Base-by-base conservation (phyloP, 768 basidiomycete species). In the Boletus sensibilis region DNA sequence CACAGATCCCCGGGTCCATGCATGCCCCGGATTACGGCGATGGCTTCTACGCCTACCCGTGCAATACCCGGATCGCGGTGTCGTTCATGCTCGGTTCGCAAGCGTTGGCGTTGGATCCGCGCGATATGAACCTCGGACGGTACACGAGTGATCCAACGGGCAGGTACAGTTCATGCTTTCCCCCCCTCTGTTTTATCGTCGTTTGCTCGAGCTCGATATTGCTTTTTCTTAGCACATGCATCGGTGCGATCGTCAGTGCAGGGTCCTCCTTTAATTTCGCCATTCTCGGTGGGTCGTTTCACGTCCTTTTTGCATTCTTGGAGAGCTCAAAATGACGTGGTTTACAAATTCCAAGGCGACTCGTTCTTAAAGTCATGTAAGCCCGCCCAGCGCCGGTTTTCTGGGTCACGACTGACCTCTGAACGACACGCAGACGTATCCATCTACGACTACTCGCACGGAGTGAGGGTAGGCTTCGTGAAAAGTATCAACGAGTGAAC, bases 361-460 rank as follows among this genome's bases (percentile, higher is more conserved):
- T 80, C 78, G 61, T 87, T 88, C 63, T 65, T 87, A 44, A 88
- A 88, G 72, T 85, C 82, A 11, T 88, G 87, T 84, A 57, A 66
- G 82, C 40, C n/a, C n/a, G 8, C 27, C 40, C 27, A 11, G 45
- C 18, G 21, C 27, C 4, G 13, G 21, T 37, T 38, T 3, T 8
- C 7, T 5, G 25, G 37, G 21, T 40, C 20, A 4, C 7, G 7
- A 29, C 27, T 29, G 42, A 1, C 18, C 33, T 7, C 14, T 39
- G 13, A 41, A 21, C 10, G 45, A 39, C 14, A 23, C 27, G 29
- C 53, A 87, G 84, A 84, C 80, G 83, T 87, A 64, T 74, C 81
- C 6, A 74, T 79, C 25, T 88, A 79, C 62, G 86, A 87, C 67
- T 84, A 86, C 56, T 74, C 79, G 5, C 74, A 81, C 33, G 76